These are phyloP conservation scores for Pelargonium citronellum DNA, from an alignment of 441 rosid species.

Conservation along the genomic window DNA sequence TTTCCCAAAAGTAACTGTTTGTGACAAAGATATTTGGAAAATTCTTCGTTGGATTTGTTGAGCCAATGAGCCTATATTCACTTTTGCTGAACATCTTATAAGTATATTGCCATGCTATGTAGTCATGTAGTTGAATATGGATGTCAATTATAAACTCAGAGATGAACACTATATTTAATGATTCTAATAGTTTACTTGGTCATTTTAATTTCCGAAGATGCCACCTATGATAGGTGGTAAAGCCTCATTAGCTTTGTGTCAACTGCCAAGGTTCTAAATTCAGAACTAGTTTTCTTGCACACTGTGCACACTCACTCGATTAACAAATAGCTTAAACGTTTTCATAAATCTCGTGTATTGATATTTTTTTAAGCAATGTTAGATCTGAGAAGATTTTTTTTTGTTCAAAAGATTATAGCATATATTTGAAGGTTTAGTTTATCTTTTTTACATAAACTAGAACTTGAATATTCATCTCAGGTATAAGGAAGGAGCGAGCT, in stretches of 20 bases:
- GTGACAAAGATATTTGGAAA: neutral
- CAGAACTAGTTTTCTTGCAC: no score
- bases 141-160: neutral
- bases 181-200: neutral
- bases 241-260: neutral
- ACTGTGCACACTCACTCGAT: no score
- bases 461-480: constrained; percentile 34
- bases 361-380: no score
- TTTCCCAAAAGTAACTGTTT: neutral
- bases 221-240: neutral
- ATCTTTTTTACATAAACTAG: neutral
- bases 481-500: constrained; percentile 89
- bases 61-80: no score
- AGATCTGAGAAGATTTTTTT: neutral
- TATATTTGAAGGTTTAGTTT: neutral
- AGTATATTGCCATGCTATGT: no score
- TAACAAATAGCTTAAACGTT: no score
- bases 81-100: no score
- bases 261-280: no score
- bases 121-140: neutral
- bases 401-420: neutral
- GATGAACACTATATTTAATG: neutral
- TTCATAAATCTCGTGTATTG: no score
- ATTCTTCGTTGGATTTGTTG: neutral
- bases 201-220: neutral